Base-by-base conservation (phyloP, 257 asterid genomes). In the Gynochthodes officinalis region DNA sequence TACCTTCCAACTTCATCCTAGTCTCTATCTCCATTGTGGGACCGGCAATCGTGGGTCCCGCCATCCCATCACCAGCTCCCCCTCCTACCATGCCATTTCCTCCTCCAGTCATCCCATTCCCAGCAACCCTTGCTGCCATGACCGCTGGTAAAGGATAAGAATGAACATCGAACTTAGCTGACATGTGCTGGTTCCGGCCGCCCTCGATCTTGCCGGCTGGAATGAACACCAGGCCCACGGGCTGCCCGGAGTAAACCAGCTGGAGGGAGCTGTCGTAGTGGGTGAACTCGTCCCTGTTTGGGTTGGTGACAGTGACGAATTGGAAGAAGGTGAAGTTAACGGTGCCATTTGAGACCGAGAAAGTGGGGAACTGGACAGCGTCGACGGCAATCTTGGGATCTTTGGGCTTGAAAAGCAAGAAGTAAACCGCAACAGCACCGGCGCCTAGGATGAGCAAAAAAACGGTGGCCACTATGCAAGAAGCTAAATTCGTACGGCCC, bases 181-280 rank as follows among this genome's bases (percentile, higher is more conserved):
- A 86, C 96, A 93, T 91, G 68, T 81, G 89, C 89, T 93, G 97
- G 7, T 85, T 82, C 37, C 87, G 83, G 0, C 97, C 91, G 50
- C 91, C 98, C 30, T 77, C 82, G 79, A 93, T 93, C 78, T 72
- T 89, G 6, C 98, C 97, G 5, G 98, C 96, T 19, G 97, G 98
- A 42, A 93, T 91, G 83, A 91, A 93, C 7, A 89, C 93, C 14
- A 77, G 53, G 0, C 98, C 98, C 16, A 93, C 89, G n/a, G 96
- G 93, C 83, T 86, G 86, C 19, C 94, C 98, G 64, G 88, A 86
- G 84, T 82, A 89, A 64, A 82, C 90, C 23, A 93, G 87, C 89
- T 91, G 94, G 60, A 93, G 85, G n/a, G 98, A 88, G 89, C 96
- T 91, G 87, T 91, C 98, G 82, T 88, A 93, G 87, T 93, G 98